Evolutionary conservation across 108 stramenopile genomes (phyloP), one percentile per base, ranked within the genome.

Genomic region (Cyclotella baltica): DNA sequence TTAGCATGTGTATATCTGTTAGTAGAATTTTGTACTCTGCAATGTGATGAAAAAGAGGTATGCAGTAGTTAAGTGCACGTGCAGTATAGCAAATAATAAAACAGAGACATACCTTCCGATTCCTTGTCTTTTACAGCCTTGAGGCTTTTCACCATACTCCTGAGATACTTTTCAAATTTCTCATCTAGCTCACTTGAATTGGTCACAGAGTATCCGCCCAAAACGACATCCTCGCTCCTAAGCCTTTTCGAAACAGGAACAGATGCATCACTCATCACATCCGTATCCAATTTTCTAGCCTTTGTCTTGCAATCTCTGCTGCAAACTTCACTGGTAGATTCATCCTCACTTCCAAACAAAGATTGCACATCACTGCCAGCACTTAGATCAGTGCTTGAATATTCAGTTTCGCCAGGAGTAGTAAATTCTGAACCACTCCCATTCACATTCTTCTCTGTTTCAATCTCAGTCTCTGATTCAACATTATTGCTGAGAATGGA

Each of bases 1-100:
- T 36, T 31, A 68, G 31, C 57, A 50, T 47, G 2, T 31, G 11
- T 2, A 66, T 29, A 37, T 76, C 75, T 20, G 38, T 59, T 19
- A 63, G 18, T 30, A 47, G 47, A 28, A 68, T 38, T 16, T 48
- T 70, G 5, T 51, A 62, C 63, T 70, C 77, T 77, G 27, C 19
- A 64, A 64, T 48, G 23, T 35, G 10, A 50, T 10, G 27, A 59
- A 37, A 37, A 57, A 31, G 29, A 52, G 29, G 3, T 58, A n/a
- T 25, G 55, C 29, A 34, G 22, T 29, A 33, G 19, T 11, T 13
- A 52, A 34, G 5, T 2, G 48, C 29, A 50, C 5, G 31, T 11
- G 10, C 9, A 68, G 51, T 29, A 16, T 6, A 30, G 1, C 47
- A 37, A n/a, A 57, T 40, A 15, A 20, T 20, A 20, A 36, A 37